These are phyloP conservation scores for Piper betle DNA, from an alignment of 164 flowering plant genomes.

Conservation along the genomic window DNA sequence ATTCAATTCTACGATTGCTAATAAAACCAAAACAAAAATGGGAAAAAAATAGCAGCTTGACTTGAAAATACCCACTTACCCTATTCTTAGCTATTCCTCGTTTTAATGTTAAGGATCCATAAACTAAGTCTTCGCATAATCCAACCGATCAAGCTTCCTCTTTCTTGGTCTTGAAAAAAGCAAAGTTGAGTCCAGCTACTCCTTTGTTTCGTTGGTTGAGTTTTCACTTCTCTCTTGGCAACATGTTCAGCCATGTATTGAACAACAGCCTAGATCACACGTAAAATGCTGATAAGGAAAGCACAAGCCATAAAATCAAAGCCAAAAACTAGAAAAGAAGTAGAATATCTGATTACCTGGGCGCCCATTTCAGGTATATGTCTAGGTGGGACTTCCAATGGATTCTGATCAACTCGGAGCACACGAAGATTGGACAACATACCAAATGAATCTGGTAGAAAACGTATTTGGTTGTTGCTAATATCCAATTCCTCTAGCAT, in stretches of 20 bases:
- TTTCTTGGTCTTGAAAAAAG: constrained; percentile 54
- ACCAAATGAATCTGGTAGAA: constrained; percentile 70
- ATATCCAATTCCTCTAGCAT: constrained; percentile 79
- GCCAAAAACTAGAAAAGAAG: background rate
- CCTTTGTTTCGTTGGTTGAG: constrained; percentile 46
- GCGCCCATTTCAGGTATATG: constrained; percentile 60
- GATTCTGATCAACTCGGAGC: constrained; percentile 57
- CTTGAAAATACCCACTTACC: constrained; percentile 2
- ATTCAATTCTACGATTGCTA: background rate
- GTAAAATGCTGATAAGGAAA: constrained; percentile 3
- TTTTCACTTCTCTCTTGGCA: constrained; percentile 37
- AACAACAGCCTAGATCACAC: constrained; percentile 58
- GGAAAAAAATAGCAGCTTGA: background rate
- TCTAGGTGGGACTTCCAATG: constrained; percentile 71
- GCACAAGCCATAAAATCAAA: background rate
- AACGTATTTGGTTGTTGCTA: constrained; percentile 72
- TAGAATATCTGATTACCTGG: constrained; percentile 34
- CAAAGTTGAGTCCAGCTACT: constrained; percentile 53
- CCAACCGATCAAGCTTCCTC: constrained; percentile 42
- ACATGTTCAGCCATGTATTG: constrained; percentile 63
- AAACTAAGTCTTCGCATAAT: constrained; percentile 28
- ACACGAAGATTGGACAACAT: constrained; percentile 44
- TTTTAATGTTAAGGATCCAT: background rate
- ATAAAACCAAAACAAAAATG: background rate
- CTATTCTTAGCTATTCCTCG: background rate